A percentile compares a stretch with the other conserved stretches of the same genome.
These are phyloP conservation scores for Xylaria longipes DNA, from an alignment of 495 filamentous ascomycete genomes.

Conservation along the genomic window DNA sequence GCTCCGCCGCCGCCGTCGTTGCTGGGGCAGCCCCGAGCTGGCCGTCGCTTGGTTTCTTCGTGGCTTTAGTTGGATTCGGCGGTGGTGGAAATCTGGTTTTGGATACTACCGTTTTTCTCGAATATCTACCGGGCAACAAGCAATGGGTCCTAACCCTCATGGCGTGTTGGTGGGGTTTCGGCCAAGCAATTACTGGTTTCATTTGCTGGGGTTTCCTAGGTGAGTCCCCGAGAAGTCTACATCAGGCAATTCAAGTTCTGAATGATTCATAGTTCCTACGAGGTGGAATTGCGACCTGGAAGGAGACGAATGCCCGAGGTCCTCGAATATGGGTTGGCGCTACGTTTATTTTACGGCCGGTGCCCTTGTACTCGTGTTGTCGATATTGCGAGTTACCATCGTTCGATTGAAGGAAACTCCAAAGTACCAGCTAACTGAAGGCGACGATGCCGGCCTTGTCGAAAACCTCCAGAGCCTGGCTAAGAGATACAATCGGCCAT, in stretches of 20 bases:
- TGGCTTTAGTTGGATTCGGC: constrained; percentile 72
- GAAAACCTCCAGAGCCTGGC: constrained; percentile 67
- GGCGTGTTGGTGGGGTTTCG: constrained; percentile 81
- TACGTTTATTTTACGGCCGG: constrained; percentile 74
- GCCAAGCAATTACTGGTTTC: constrained; percentile 71
- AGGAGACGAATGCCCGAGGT: constrained; percentile 60
- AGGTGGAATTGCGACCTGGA: constrained; percentile 63
- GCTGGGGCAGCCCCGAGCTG: constrained; percentile 77
- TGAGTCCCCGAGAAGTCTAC: constrained; percentile 41
- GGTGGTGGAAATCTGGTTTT: constrained; percentile 76
- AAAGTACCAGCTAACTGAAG: constrained; percentile 71
- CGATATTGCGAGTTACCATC: constrained; percentile 68
- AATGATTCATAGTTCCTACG: constrained; percentile 40
- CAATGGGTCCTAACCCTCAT: constrained; percentile 79
- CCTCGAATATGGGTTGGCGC: constrained; percentile 81
- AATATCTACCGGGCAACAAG: constrained; percentile 77
- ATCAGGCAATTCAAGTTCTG: constrained; percentile 31
- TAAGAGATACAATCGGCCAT: constrained; percentile 65
- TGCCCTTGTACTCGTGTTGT: constrained; percentile 70
- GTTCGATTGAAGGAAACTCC: constrained; percentile 74
- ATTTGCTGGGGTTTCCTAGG: constrained; percentile 81
- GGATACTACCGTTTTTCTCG: constrained; percentile 77
- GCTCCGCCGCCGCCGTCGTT: constrained; percentile 67
- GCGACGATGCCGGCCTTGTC: constrained; percentile 67
- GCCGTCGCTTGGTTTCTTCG: constrained; percentile 67